phyloP scores from a whole-genome alignment of 768 basidiomycete species.

The Neoboletus subvelutipes region DNA sequence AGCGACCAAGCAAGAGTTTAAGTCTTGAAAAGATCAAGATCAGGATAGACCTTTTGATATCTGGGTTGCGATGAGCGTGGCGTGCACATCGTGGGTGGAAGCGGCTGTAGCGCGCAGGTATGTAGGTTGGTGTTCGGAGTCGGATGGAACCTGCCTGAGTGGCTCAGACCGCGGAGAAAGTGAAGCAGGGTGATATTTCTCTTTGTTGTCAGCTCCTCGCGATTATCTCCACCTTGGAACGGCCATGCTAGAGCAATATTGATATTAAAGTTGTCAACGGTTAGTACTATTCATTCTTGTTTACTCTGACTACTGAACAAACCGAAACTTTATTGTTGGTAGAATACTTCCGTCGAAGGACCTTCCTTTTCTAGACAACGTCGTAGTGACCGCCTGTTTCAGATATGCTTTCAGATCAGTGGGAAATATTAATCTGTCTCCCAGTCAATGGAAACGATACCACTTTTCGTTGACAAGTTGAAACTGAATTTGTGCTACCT shows the following conservation, averaged over 20 bases:
- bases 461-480: too few species aligned
- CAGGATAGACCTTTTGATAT: neutral
- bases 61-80: too few species aligned
- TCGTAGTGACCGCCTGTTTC: too few species aligned
- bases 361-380: slow-evolving; percentile 32
- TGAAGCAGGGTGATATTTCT: neutral
- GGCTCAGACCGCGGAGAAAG: slow-evolving; percentile 2
- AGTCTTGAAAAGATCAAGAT: slow-evolving; percentile 1
- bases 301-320: neutral
- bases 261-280: neutral
- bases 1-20: slow-evolving; percentile 53
- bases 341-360: neutral
- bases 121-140: neutral
- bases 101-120: neutral
- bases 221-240: neutral
- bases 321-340: neutral
- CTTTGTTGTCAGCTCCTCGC: neutral
- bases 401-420: too few species aligned
- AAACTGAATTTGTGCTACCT: too few species aligned
- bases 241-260: neutral
- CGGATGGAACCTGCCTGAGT: neutral
- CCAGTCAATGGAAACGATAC: too few species aligned
- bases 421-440: too few species aligned
- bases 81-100: neutral
- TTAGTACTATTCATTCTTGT: neutral